Evolutionary conservation across 495 filamentous ascomycete species (phyloP), one percentile per base, ranked within the genome.

Genomic region (Podospora anserina): DNA sequence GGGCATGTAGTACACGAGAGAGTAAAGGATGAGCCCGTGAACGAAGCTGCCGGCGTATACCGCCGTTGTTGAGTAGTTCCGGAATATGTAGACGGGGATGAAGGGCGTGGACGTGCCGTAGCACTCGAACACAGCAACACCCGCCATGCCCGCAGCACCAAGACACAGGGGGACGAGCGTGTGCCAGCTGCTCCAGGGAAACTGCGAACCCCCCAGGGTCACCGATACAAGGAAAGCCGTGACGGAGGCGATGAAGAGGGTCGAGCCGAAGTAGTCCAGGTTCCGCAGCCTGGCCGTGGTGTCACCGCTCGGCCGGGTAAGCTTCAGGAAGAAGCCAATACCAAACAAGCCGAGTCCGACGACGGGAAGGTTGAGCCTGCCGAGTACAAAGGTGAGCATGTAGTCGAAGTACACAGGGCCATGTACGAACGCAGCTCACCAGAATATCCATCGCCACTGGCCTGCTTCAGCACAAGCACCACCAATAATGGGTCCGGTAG

Each of bases 381-480:
- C 39, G 39, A 49, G 39, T 49, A 49, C 39, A 49, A 49, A 49
- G 39, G 39, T 49, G 39, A 49, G 39, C 39, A 49, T 49, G 39
- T 49, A 49, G 39, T 49, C 16, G 39, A 49, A 49, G 39, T 49
- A 49, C 39, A 49, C 39, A 49, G 39, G 39, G 39, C 39, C 39
- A 3, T 75, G 19, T 1, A 82, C 18, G 13, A 79, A 79, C 5
- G 81, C 70, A 67, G 81, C 81, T 34, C 81, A 75, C 81, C 81
- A 83, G 3, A 76, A 78, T 64, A 83, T 78, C 81, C 80, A 83
- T 15, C 81, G 65, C 79, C 81, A 82, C 26, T 53, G 68, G 15
- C 70, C 76, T 44, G 67, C 74, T 26, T 76, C 74, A 64, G 77
- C 76, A 66, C 82, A 78, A 6, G 80, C 65, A 4, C 76, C 72